phyloP scores from a whole-genome alignment of 2,329 filamentous ascomycete species.

The Alternaria gaisen region DNA sequence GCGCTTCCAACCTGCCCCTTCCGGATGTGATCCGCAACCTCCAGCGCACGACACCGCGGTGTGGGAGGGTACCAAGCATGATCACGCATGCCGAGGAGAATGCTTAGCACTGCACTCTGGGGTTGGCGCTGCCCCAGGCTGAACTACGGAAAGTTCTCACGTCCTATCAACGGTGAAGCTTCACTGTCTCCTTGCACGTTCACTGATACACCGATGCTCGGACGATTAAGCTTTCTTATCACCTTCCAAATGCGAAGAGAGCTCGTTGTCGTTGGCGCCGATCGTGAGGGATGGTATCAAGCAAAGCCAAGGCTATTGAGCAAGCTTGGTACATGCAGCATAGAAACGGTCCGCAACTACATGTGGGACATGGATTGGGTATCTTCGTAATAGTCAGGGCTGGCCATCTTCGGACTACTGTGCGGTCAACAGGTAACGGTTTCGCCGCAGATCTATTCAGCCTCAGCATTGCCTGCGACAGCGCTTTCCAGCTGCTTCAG shows the following conservation, averaged over 20 bases:
- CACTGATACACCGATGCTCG: not conserved
- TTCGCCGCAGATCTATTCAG: conserved; percentile 9
- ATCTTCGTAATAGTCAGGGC: not conserved
- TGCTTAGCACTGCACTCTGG: conserved; percentile 9
- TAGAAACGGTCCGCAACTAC: not conserved
- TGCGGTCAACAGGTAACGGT: not conserved
- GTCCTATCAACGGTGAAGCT: not conserved
- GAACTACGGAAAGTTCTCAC: not conserved
- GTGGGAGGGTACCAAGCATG: conserved; percentile 17
- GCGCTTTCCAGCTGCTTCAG: conserved; percentile 70
- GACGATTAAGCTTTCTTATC: not conserved
- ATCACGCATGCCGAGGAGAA: conserved; percentile 20
- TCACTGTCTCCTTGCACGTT: not conserved
- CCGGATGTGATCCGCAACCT: conserved; percentile 9
- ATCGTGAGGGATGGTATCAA: not conserved
- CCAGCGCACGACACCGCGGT: not conserved
- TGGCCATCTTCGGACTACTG: not conserved
- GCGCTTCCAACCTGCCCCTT: conserved; percentile 26
- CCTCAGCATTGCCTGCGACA: conserved; percentile 53
- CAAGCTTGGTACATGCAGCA: conserved; percentile 25
- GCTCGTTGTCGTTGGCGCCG: not conserved
- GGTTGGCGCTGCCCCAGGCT: conserved; percentile 1
- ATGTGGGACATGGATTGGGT: conserved; percentile 4
- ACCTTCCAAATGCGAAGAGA: not conserved
- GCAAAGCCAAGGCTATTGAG: conserved; percentile 19